A percentile compares a stretch with the other conserved stretches of the same genome.
phyloP scores from a whole-genome alignment of 202 grass and related monocot genomes.

The Elaeis oleifera region DNA sequence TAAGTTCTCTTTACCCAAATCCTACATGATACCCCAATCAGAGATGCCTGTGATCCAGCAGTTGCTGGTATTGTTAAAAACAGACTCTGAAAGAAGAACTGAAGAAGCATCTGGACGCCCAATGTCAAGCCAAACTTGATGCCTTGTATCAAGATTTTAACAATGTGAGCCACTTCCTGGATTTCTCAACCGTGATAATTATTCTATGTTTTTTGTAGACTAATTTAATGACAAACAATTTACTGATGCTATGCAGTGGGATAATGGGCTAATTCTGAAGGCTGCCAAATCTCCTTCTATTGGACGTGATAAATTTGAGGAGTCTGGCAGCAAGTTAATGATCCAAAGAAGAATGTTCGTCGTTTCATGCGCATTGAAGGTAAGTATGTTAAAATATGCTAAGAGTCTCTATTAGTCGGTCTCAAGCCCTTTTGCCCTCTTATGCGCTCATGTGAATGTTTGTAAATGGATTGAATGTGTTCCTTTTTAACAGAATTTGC shows the following conservation, averaged over 20 bases:
- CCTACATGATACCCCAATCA: background rate
- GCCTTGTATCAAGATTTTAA: slow-evolving; percentile 24
- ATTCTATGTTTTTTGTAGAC: background rate
- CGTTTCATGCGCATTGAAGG: slow-evolving; percentile 69
- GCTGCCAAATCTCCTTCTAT: background rate
- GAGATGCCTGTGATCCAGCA: too few species aligned
- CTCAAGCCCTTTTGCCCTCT: too few species aligned
- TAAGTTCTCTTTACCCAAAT: slow-evolving; percentile 13
- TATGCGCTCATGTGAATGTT: too few species aligned
- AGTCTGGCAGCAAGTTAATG: slow-evolving; percentile 9
- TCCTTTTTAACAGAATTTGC: slow-evolving; percentile 45
- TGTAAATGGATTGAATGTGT: background rate
- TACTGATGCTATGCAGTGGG: too few species aligned
- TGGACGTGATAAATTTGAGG: slow-evolving; percentile 29
- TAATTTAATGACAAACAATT: too few species aligned
- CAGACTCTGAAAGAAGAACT: slow-evolving; percentile 49
- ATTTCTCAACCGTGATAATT: background rate
- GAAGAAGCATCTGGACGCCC: slow-evolving; percentile 50
- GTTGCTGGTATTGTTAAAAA: background rate
- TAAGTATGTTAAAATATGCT: slow-evolving; percentile 1
- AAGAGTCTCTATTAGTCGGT: too few species aligned
- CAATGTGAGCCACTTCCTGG: slow-evolving; percentile 20
- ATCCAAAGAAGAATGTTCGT: slow-evolving; percentile 29
- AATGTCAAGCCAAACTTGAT: slow-evolving; percentile 36
- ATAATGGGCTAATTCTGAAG: too few species aligned